phyloP scores from a whole-genome alignment of 2,329 filamentous ascomycete species.

The Fusarium albosuccineum region DNA sequence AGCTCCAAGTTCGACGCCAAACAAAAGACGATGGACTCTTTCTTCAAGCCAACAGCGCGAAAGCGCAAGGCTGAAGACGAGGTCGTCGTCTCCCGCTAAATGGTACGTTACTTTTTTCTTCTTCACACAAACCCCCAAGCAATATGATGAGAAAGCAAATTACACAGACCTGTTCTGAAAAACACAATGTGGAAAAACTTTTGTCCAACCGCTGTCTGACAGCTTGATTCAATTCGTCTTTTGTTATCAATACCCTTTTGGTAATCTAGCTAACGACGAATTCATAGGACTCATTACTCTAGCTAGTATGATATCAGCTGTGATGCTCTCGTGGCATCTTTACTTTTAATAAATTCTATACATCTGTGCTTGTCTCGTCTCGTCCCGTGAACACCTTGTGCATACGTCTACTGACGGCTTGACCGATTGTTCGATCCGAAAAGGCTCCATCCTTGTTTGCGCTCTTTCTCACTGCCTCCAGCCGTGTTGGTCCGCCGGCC shows the following conservation, averaged over 20 bases:
- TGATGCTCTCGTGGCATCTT: slow-evolving; percentile 21
- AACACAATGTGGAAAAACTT: slow-evolving; percentile 73
- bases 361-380: slow-evolving; percentile 68
- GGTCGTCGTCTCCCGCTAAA: slow-evolving; percentile 35
- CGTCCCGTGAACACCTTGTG: slow-evolving; percentile 70
- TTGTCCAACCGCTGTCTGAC: slow-evolving; percentile 90
- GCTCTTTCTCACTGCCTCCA: slow-evolving; percentile 72
- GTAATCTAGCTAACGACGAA: slow-evolving; percentile 42
- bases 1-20: slow-evolving; percentile 80
- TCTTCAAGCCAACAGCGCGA: slow-evolving; percentile 69
- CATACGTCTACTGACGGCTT: slow-evolving; percentile 69
- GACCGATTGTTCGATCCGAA: slow-evolving; percentile 68
- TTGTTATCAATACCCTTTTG: slow-evolving; percentile 44
- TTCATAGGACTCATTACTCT: slow-evolving; percentile 20
- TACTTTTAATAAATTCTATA: slow-evolving; percentile 44
- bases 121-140: slow-evolving; percentile 39
- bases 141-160: slow-evolving; percentile 76
- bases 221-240: slow-evolving; percentile 41
- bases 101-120: slow-evolving; percentile 55
- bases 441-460: slow-evolving; percentile 69
- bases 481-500: slow-evolving; percentile 66
- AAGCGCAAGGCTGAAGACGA: slow-evolving; percentile 46
- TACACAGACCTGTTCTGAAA: slow-evolving; percentile 90
- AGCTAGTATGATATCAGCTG: slow-evolving; percentile 1
- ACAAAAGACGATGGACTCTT: slow-evolving; percentile 81